These are phyloP conservation scores for Diplodia corticola DNA, from an alignment of 2,329 filamentous ascomycete genomes.

Conservation along the genomic window DNA sequence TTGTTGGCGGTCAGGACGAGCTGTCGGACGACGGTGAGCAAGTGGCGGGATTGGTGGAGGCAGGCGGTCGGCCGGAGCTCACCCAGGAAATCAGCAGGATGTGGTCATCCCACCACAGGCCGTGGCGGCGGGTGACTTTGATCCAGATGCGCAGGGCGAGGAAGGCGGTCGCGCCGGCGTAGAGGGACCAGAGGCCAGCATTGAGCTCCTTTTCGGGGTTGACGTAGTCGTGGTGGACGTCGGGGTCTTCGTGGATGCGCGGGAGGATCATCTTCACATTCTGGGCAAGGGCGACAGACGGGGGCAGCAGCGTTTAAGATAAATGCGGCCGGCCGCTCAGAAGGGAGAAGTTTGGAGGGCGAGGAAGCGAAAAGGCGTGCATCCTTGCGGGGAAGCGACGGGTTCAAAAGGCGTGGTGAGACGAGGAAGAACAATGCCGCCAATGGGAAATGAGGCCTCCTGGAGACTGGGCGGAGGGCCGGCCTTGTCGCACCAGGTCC, in stretches of 20 bases:
- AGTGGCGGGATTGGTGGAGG: neutral
- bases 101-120: slow-evolving; percentile 45
- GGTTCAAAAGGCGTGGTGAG: slow-evolving; percentile 2
- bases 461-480: slow-evolving; percentile 6
- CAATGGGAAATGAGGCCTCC: slow-evolving; percentile 17
- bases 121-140: slow-evolving; percentile 41
- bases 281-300: neutral
- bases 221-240: slow-evolving; percentile 33
- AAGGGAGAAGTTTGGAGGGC: neutral
- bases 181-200: slow-evolving; percentile 42
- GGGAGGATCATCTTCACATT: slow-evolving; percentile 14
- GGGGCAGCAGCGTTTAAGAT: neutral
- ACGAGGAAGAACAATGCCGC: neutral
- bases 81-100: slow-evolving; percentile 42
- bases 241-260: slow-evolving; percentile 22
- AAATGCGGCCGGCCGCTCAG: neutral
- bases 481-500: neutral
- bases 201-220: slow-evolving; percentile 40
- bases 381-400: neutral
- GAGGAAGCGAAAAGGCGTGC: neutral
- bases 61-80: slow-evolving; percentile 22
- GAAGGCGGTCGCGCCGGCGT: slow-evolving; percentile 39
- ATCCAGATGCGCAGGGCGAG: slow-evolving; percentile 40
- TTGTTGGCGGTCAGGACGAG: slow-evolving; percentile 48
- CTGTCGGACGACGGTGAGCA: slow-evolving; percentile 31